phyloP scores from a whole-genome alignment of 108 stramenopile species.

The Parietichytrium sp. region DNA sequence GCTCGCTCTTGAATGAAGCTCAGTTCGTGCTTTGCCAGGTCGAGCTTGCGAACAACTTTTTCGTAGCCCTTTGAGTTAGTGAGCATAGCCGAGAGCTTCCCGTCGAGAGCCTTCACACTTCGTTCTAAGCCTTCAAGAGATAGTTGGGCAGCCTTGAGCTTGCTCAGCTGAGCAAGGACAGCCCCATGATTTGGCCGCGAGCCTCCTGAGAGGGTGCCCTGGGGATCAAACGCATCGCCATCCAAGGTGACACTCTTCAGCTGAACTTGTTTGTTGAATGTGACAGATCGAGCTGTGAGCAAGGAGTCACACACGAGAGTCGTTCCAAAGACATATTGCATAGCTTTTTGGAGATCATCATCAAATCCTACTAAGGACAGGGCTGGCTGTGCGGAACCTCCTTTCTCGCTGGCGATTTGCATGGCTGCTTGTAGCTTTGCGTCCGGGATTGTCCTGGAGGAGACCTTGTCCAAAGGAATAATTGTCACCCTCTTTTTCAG shows the following conservation, averaged over 20 bases:
- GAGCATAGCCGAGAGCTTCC: constrained; percentile 62
- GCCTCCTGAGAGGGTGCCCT: constrained; percentile 93
- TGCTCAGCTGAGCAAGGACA: constrained; percentile 71
- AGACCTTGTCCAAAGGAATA: constrained; percentile 93
- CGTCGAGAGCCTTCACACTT: constrained; percentile 57
- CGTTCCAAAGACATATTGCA: constrained; percentile 91
- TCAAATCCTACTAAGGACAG: constrained; percentile 93
- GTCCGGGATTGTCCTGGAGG: constrained; percentile 58
- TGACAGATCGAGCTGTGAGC: constrained; percentile 83
- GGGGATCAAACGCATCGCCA: constrained; percentile 94
- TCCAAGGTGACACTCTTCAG: constrained; percentile 88
- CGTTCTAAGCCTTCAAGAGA: constrained; percentile 58
- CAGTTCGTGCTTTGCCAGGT: constrained; percentile 73
- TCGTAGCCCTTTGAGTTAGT: constrained; percentile 59
- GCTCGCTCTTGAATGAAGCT: constrained; percentile 66
- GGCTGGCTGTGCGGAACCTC: constrained; percentile 76
- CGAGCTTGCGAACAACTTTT: constrained; percentile 65
- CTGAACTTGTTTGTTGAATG: constrained; percentile 76
- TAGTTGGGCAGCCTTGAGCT: constrained; percentile 60
- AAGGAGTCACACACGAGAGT: constrained; percentile 84
- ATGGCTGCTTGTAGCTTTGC: constrained; percentile 59
- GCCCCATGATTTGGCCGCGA: constrained; percentile 68
- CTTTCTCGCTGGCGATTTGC: constrained; percentile 68
- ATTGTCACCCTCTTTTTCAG: constrained; percentile 89
- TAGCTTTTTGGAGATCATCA: constrained; percentile 83